Base-by-base conservation (phyloP, 495 filamentous ascomycete species). In the Rhypophila decipiens region DNA sequence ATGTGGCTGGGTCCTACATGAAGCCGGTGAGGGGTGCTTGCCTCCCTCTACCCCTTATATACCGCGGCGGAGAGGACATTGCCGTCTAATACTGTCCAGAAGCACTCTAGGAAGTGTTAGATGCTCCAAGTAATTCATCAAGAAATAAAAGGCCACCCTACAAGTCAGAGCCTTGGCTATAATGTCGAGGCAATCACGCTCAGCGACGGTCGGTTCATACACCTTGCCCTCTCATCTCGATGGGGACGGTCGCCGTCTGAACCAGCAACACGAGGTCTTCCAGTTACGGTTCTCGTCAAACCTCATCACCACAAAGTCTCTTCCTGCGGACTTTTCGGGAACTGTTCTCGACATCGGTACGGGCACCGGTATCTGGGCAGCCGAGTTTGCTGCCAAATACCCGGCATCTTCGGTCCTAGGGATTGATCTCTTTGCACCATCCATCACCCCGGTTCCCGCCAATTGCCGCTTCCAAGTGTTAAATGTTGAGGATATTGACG, bases 311-410 rank as follows among this genome's bases (percentile, higher is more conserved):
- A 20, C 44, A n/a, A 34, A 2, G 2, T 1, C 18, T 5, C 5
- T 39, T 2, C 23, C 13, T 11, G 13, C 3, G 2, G 35, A 39
- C 44, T 29, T 39, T 13, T 27, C 34, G 19, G 44, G 44, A 15
- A 19, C 24, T 9, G 44, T 39, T 1, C 44, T 85, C 4, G 80
- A 84, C 50, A 58, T 84, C 35, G 82, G 81, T 27, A 83, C 80
- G 2, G 83, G 48, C 37, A 55, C 50, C n/a, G 51, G 42, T 10
- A 49, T 39, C 19, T 54, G 40, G 53, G 54, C 50, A 5, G 7
- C 41, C 37, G 64, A 57, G 52, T 62, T 63, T 40, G 59, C 59
- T 22, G 76, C 84, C 50, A 55, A 69, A 10, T 73, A 70, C 59
- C 78, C 78, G 0, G 19, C 57, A 17, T 61, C 71, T 11, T 63